phyloP scores from a whole-genome alignment of 1,284 basidiomycete species.

The Fomitopsis palustris region DNA sequence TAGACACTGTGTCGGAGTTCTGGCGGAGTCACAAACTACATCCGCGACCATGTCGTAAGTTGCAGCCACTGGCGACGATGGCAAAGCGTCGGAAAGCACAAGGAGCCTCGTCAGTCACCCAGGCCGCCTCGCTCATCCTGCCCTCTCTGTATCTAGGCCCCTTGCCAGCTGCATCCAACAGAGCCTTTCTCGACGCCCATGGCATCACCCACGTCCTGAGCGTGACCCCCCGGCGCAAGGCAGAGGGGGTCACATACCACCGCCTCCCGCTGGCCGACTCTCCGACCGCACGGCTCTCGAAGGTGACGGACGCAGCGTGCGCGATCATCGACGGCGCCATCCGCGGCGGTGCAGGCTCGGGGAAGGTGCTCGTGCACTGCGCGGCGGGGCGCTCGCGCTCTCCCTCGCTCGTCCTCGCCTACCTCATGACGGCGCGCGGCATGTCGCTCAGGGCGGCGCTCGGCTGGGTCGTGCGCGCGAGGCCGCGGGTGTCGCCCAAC shows the following conservation, averaged over 20 bases:
- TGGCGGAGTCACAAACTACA: too few species aligned
- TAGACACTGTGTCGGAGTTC: too few species aligned
- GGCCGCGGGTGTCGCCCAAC: conserved; percentile 35
- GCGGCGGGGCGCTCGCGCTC: conserved; percentile 47
- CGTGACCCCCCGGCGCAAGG: conserved; percentile 25
- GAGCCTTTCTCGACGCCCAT: conserved; percentile 16
- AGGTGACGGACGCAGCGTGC: conserved; percentile 23
- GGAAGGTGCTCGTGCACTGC: conserved; percentile 50
- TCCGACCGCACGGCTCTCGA: conserved; percentile 23
- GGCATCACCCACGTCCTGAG: conserved; percentile 35
- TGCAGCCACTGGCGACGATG: too few species aligned
- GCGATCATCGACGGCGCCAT: conserved; percentile 27
- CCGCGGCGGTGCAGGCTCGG: conserved; percentile 20
- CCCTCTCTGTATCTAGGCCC: conserved; percentile 22
- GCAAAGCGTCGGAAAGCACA: not conserved
- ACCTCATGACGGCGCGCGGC: conserved; percentile 39
- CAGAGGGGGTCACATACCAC: conserved; percentile 30
- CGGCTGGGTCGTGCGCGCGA: conserved; percentile 24
- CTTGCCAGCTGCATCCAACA: conserved; percentile 18
- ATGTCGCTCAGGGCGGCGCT: conserved; percentile 35
- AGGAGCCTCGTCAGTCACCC: not conserved
- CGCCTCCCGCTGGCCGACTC: conserved; percentile 32
- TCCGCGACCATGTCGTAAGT: too few species aligned
- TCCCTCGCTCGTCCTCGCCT: conserved; percentile 48
- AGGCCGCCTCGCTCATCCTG: conserved; percentile 12